Evolutionary conservation across 108 stramenopile species (phyloP).

Genomic region (Cyclotella baltica): DNA sequence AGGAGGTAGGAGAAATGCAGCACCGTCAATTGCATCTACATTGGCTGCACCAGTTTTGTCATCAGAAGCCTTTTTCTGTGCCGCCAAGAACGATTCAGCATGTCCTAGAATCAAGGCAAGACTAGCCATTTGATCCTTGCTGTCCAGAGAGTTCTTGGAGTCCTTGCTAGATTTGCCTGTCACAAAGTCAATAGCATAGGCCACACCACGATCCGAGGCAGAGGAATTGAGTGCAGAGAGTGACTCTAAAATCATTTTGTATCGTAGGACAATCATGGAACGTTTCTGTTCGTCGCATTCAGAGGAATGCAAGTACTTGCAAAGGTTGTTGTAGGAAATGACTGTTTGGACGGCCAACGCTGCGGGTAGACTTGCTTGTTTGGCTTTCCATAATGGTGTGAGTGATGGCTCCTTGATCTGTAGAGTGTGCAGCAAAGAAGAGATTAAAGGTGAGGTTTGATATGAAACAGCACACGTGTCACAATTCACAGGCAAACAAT

Average conservation of each 20-base stretch:
- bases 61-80: neutral
- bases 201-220: constrained; percentile 47
- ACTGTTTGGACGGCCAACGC: constrained; percentile 43
- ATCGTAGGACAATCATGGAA: constrained; percentile 30
- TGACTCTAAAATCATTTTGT: constrained; percentile 40
- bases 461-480: no score
- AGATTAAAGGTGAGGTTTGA: neutral
- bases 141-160: neutral
- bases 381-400: constrained; percentile 32
- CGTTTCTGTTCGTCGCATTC: neutral
- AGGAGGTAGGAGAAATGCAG: constrained; percentile 58
- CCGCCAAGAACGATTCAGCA: constrained; percentile 1
- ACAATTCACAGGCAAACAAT: neutral
- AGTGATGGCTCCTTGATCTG: constrained; percentile 50
- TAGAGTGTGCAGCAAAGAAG: neutral
- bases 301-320: neutral
- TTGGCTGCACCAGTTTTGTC: neutral
- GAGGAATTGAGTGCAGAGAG: constrained; percentile 24
- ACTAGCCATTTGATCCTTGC: constrained; percentile 15
- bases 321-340: constrained; percentile 34
- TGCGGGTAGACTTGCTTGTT: constrained; percentile 34
- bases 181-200: constrained; percentile 38
- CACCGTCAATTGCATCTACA: constrained; percentile 13
- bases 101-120: constrained; percentile 46
- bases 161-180: neutral